Percentiles rank a stretch among this genome's conserved stretches.
Evolutionary conservation across 148 eudicot genomes (phyloP).

Genomic region (Fagopyrum esculentum): DNA sequence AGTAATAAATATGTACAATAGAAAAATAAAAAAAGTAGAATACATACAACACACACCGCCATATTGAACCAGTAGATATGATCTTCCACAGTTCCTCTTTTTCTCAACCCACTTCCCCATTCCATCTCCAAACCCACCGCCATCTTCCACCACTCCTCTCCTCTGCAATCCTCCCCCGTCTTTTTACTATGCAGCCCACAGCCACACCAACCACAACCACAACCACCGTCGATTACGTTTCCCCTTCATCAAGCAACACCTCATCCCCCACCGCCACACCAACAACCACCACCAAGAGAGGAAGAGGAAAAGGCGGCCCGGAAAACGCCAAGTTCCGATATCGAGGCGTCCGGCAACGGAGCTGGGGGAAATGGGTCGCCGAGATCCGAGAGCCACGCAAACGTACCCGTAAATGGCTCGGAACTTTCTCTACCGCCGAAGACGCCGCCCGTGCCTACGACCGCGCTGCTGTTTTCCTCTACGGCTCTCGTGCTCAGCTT

Average conservation of each 20-base stretch:
- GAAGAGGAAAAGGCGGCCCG: slow-evolving; percentile 68
- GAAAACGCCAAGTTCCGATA: slow-evolving; percentile 69
- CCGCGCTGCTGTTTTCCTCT: slow-evolving; percentile 71
- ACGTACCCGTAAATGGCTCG: slow-evolving; percentile 80
- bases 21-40: background rate
- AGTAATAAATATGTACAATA: too few relatives aligned
- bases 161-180: background rate
- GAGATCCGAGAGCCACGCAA: slow-evolving; percentile 90
- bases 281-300: slow-evolving; percentile 20
- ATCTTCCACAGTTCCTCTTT: too few relatives aligned
- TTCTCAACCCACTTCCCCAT: background rate
- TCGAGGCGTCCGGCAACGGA: slow-evolving; percentile 82
- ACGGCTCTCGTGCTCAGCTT: slow-evolving; percentile 78
- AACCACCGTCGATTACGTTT: slow-evolving; percentile 12
- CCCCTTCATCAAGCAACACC: slow-evolving; percentile 11
- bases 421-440: slow-evolving; percentile 88
- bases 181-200: background rate
- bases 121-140: slow-evolving; percentile 14
- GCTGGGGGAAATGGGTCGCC: slow-evolving; percentile 98
- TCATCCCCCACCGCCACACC: slow-evolving; percentile 15
- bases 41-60: background rate
- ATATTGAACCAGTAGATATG: background rate
- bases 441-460: slow-evolving; percentile 95
- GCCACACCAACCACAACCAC: background rate
- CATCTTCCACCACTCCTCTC: slow-evolving; percentile 1